Base-by-base conservation (phyloP, 2,329 filamentous ascomycete species). In the Cercospora zeina region DNA sequence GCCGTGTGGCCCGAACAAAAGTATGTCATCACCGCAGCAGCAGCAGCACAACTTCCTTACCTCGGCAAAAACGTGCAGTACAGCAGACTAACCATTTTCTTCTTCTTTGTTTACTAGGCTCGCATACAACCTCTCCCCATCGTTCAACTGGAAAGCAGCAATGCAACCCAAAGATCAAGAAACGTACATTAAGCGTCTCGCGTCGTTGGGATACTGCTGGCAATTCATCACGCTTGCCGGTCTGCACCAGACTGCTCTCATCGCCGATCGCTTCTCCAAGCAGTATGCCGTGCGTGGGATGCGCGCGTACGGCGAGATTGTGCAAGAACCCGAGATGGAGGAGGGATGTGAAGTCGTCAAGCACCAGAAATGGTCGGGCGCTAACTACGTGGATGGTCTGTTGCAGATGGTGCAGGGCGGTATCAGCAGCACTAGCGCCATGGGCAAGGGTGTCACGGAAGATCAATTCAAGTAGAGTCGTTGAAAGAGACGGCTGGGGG, bases 161-260 rank as follows among this genome's bases (percentile, higher is more conserved):
- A 97, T 97, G 93, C 84, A 91, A 49, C 87, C 89, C 68, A 83
- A 85, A 58, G 93, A 97, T 77, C 95, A 99, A 80, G 91, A 96
- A 81, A 99, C 95, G 19, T 99, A 97, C 81, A 99, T 99, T 81
- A 82, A 87, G 66, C 90, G 95, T 45, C 89, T 99, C 42, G 92
- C 88, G 64, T 74, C 81, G 66, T 85, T 99, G 54, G 95, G 95
- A 66, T 99, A 99, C 85, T 96, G 91, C 86, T 99, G 95, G 95
- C 95, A 99, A 79, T 99, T 99, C 83, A 99, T 99, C 82, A 99
- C 95, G n/a, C 86, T 99, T 51, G 95, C 93, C 4, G 95, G 95
- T 69, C 84, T 99, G 74, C 95, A 99, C 83, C 96, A 91, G 65
- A 97, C 91, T 3, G 95, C 93, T 37, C 86, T 99, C 58, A 96